phyloP scores from a whole-genome alignment of 805 yeast genomes.

The Tetrapisispora arboricola region DNA sequence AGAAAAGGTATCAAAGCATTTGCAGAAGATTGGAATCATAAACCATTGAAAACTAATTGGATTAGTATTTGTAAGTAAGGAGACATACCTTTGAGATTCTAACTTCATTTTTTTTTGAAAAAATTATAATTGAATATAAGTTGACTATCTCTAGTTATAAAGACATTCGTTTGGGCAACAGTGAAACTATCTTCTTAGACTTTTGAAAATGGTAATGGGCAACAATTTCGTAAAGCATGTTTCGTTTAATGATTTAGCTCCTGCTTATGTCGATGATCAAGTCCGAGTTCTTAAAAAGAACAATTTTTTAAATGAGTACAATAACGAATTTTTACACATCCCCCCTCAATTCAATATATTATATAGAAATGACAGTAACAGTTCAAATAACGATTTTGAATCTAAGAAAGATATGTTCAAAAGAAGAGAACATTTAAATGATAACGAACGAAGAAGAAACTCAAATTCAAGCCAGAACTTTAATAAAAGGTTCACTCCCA shows the following conservation, averaged over 20 bases:
- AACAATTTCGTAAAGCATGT: constrained; percentile 21
- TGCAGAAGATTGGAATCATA: no score
- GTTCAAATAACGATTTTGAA: neutral
- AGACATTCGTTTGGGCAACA: no score
- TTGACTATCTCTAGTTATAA: no score
- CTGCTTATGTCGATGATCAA: constrained; percentile 23
- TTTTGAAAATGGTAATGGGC: no score
- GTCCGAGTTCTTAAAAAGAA: constrained; percentile 13
- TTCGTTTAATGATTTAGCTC: constrained; percentile 27
- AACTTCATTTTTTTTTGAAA: no score
- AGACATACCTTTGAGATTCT: no score
- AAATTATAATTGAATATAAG: no score
- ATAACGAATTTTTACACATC: constrained; percentile 20
- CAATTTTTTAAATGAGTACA: constrained; percentile 14
- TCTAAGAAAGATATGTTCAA: neutral
- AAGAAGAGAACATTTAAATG: neutral
- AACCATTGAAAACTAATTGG: no score
- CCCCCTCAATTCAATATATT: constrained; percentile 27
- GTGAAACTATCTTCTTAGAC: no score
- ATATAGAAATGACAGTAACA: constrained; percentile 4
- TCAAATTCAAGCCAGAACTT: neutral
- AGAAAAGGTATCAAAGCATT: no score
- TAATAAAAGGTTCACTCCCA: neutral
- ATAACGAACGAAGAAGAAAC: neutral
- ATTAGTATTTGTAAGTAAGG: no score